Conservation (phyloP, 176 grass and related monocot species). For the Thinopyrum elongatum region DNA sequence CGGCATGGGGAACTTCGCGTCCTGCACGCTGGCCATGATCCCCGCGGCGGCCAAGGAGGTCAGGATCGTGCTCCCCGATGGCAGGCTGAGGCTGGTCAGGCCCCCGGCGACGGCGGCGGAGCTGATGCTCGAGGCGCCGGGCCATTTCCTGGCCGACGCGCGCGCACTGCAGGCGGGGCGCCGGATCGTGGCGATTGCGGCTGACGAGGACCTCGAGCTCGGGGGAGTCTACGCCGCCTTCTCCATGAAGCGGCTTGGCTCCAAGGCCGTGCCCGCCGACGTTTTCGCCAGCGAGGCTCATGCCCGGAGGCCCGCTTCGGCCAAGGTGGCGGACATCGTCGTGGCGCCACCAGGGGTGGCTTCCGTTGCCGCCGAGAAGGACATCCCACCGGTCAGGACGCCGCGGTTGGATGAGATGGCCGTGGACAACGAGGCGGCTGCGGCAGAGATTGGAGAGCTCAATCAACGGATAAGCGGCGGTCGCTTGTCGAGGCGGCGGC, state of each 20-base stretch:
- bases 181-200: conserved; percentile 51
- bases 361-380: neutral
- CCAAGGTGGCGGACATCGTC: conserved; percentile 46
- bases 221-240: conserved; percentile 55
- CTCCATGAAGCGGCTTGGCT: conserved; percentile 76
- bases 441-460: conserved; percentile 64
- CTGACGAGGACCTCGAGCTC: conserved; percentile 73
- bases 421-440: conserved; percentile 33
- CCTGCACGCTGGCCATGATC: conserved; percentile 43
- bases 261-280: conserved; percentile 45
- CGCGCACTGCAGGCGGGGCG: conserved; percentile 51
- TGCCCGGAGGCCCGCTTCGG: conserved; percentile 20
- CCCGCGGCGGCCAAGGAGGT: neutral
- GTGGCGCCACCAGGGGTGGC: neutral
- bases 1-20: conserved; percentile 84
- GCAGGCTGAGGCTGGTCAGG: conserved; percentile 30
- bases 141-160: conserved; percentile 66
- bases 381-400: neutral
- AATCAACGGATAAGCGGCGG: conserved; percentile 57
- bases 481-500: conserved; percentile 57
- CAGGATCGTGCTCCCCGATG: conserved; percentile 66
- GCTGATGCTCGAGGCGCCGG: conserved; percentile 82
- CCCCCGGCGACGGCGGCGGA: conserved; percentile 57
- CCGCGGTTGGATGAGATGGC: conserved; percentile 51
- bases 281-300: conserved; percentile 45